These are phyloP conservation scores for Paracoccidioides lutzii DNA, from an alignment of 2,329 filamentous ascomycete species.

Conservation along the genomic window DNA sequence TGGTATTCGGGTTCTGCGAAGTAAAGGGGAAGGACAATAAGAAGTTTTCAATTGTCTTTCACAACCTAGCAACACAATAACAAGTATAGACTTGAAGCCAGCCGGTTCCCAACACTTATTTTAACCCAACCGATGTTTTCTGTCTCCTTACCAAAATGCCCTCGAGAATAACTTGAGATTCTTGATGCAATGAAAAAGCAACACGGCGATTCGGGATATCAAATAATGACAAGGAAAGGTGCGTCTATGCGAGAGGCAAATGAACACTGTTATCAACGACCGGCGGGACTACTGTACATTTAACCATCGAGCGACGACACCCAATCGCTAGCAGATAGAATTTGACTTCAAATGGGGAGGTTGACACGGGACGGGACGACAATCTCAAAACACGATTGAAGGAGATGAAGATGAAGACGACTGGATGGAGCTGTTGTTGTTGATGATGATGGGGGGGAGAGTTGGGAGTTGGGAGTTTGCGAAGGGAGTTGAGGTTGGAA, in stretches of 20 bases:
- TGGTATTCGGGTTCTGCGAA: conserved; percentile 12
- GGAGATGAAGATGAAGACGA: background rate
- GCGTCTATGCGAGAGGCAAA: background rate
- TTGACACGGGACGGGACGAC: background rate
- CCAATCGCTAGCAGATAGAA: background rate
- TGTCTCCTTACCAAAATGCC: background rate
- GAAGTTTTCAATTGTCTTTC: conserved; percentile 3
- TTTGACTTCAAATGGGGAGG: background rate
- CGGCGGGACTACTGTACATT: background rate
- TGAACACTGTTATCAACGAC: background rate
- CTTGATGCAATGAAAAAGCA: background rate
- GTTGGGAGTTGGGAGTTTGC: background rate
- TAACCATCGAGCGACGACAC: background rate
- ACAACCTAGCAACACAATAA: conserved; percentile 4
- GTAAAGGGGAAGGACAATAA: conserved; percentile 3
- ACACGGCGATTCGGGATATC: background rate
- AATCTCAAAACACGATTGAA: background rate
- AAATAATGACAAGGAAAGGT: background rate
- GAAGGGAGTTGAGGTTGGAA: background rate
- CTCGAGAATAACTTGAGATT: background rate
- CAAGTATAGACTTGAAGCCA: conserved; percentile 1
- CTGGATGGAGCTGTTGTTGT: background rate
- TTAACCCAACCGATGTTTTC: background rate
- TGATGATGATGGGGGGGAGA: background rate
- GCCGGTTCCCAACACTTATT: background rate